Evolutionary conservation across 176 grass and related monocot species (phyloP), one percentile per base, ranked within the genome.

Genomic region (Eragrostis curvula): DNA sequence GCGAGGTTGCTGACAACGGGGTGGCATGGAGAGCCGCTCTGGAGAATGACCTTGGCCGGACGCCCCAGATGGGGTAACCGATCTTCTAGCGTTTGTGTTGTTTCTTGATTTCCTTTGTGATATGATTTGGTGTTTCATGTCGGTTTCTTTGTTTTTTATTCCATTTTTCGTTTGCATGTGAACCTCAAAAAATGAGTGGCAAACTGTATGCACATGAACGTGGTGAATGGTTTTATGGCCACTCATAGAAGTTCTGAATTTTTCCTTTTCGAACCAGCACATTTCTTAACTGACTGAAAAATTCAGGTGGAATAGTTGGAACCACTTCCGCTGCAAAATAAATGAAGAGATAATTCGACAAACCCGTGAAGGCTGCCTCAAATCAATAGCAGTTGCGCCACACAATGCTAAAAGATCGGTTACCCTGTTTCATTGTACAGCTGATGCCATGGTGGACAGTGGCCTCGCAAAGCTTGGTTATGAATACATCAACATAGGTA

Each of bases 51-150:
- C 83, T 92, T 51, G 87, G 69, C 48, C 70, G 56, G 57, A 84
- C 90, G 76, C 87, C 90, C 15, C 90, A 83, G 42, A 92, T 89
- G 90, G 87, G 90, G 90, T 92, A 81, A 87, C 18, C 5, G 16
- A n/a, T 55, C n/a, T 15, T 23, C 23, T 18, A 71, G 10, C 65
- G 17, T 27, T 42, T 67, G 11, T 24, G 56, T 3, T 57, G 2
- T 14, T 18, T 47, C 40, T 14, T 23, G 60, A 24, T 0, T 21
- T 15, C 28, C 70, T 60, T 49, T 2, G 32, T 75, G 8, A 75
- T 75, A 21, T 14, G 27, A 30, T 77, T 45, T 27, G 66, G 9
- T 6, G 9, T 60, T 70, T 14, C 1, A 51, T 29, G 15, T 50
- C 24, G 70, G 18, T 80, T 81, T 49, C 0, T 5, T 21, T n/a